Conservation (phyloP, 1,284 basidiomycete species). For the Neolentinus lepideus region DNA sequence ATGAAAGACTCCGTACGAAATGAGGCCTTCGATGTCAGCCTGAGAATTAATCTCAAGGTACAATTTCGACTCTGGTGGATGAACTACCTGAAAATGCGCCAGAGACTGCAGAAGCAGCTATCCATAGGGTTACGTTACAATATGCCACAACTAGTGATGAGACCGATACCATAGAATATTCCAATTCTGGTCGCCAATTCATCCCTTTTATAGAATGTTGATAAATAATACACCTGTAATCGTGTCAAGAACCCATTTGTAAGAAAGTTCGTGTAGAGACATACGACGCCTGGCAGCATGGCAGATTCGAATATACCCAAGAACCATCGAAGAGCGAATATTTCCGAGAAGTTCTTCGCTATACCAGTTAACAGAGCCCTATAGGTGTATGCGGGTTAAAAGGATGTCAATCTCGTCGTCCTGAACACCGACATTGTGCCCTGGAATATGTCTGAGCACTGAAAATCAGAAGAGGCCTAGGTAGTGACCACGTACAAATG, state of each 20-base stretch:
- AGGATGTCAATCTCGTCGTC: background rate
- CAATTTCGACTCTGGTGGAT: conserved; percentile 6
- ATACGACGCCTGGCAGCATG: conserved; percentile 33
- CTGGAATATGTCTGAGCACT: background rate
- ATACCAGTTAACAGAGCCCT: background rate
- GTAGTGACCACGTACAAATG: conserved; percentile 27
- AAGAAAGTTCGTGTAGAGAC: background rate
- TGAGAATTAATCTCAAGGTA: background rate
- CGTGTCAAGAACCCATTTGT: too few species aligned
- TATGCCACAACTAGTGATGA: background rate
- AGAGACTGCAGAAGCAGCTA: conserved; percentile 36
- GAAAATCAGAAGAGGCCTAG: background rate
- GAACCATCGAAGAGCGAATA: conserved; percentile 40
- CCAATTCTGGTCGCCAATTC: conserved; percentile 43
- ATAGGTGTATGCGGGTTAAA: background rate
- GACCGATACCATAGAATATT: conserved; percentile 32
- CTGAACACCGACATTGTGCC: background rate
- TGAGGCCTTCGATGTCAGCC: conserved; percentile 23
- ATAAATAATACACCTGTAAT: conserved; percentile 37
- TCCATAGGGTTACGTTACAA: background rate
- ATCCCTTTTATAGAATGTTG: conserved; percentile 41
- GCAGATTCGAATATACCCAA: conserved; percentile 39
- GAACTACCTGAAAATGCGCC: conserved; percentile 33
- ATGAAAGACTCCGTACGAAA: conserved; percentile 42
- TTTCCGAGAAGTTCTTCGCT: conserved; percentile 19